Conservation (phyloP, 768 basidiomycete species). For the Pilatotrama ljubarskyi region DNA sequence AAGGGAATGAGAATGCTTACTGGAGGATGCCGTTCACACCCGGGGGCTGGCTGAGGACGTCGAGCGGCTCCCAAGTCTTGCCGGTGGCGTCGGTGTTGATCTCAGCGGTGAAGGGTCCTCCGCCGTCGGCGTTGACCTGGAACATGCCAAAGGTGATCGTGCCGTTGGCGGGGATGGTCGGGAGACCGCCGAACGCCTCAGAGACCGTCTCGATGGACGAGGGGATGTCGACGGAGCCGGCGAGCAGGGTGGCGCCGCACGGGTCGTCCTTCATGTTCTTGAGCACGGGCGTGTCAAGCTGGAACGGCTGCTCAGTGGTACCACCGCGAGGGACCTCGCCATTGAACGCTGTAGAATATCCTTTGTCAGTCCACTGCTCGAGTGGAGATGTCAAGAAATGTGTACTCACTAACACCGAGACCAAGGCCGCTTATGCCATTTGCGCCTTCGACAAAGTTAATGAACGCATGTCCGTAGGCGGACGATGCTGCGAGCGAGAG, state of each 20-base stretch:
- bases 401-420: slow-evolving; percentile 26
- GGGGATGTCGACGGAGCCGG: slow-evolving; percentile 29
- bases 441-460: slow-evolving; percentile 27
- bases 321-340: slow-evolving; percentile 27
- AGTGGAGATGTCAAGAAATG: neutral
- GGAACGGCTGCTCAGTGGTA: slow-evolving; percentile 31
- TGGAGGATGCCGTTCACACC: slow-evolving; percentile 27
- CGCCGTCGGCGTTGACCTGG: slow-evolving; percentile 36
- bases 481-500: slow-evolving; percentile 19
- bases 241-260: slow-evolving; percentile 29
- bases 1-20: neutral
- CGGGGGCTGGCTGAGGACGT: slow-evolving; percentile 28
- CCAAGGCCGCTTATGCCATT: slow-evolving; percentile 30
- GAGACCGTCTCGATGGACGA: slow-evolving; percentile 16
- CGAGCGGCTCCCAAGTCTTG: slow-evolving; percentile 23
- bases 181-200: slow-evolving; percentile 26
- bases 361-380: neutral
- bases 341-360: slow-evolving; percentile 3
- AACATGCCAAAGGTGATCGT: slow-evolving; percentile 27
- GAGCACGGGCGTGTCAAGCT: slow-evolving; percentile 29
- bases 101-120: slow-evolving; percentile 32
- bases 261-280: slow-evolving; percentile 26
- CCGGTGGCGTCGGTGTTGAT: slow-evolving; percentile 33
- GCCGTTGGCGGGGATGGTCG: slow-evolving; percentile 27
- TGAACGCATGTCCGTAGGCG: slow-evolving; percentile 29